Evolutionary conservation across 768 basidiomycete species (phyloP).

Genomic region (Leccinum subgranulosum): DNA sequence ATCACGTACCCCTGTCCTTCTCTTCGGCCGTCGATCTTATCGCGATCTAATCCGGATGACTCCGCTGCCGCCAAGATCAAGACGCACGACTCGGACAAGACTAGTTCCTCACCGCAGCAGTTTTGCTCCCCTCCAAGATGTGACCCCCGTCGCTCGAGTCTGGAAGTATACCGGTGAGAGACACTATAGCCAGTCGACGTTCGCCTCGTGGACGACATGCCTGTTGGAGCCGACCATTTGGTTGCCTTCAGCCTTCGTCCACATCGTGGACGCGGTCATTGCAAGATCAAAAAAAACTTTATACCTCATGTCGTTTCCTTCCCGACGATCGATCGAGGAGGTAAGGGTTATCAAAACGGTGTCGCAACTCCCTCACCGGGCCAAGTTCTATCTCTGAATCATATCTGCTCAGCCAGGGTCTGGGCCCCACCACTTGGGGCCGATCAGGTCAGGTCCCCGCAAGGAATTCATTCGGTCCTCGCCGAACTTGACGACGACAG

Average conservation of each 20-base stretch:
- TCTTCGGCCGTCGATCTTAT: conserved; percentile 8
- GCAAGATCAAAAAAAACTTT: conserved; percentile 4
- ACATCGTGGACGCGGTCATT: neutral
- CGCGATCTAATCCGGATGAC: neutral
- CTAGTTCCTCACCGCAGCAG: neutral
- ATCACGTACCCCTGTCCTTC: neutral
- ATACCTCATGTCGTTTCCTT: conserved; percentile 8
- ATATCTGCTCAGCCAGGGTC: neutral
- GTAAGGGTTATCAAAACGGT: neutral
- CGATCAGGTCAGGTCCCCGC: neutral
- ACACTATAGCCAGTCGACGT: neutral
- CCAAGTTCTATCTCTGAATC: neutral
- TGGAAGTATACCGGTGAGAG: neutral
- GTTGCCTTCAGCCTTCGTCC: neutral
- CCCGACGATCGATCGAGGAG: conserved; percentile 8
- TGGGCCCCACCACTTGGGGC: neutral
- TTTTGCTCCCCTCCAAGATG: neutral
- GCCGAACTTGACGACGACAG: neutral
- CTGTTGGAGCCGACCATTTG: neutral
- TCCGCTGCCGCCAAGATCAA: neutral
- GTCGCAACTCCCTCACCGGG: neutral
- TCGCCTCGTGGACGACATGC: conserved; percentile 18
- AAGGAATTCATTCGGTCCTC: neutral
- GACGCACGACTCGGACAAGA: neutral
- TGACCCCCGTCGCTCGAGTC: neutral